Base-by-base conservation (phyloP, 2,329 filamentous ascomycete species). In the Fusarium sp. region DNA sequence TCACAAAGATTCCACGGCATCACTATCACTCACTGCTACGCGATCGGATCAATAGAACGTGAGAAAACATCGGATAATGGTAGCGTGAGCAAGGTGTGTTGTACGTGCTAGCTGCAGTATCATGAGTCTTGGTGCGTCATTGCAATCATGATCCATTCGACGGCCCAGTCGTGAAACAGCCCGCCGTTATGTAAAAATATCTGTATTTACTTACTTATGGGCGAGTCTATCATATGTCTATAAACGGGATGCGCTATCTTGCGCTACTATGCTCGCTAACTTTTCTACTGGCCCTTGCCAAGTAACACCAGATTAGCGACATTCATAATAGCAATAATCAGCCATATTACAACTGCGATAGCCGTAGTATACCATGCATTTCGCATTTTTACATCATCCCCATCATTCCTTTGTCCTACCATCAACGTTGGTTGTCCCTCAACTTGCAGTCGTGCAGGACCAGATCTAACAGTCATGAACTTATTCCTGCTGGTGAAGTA, bases 401-500 rank as follows among this genome's bases (percentile, higher is more conserved):
- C n/a, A 1, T 22, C 51, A 11, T 41, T 31, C 6, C 51, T 55
- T 5, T 55, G 51, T 5, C 35, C 51, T 5, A 14, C 10, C 24
- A 41, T 28, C 11, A 55, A 10, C 3, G 51, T 13, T 2, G 51
- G 6, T 1, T 55, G 51, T 7, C 51, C 51, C n/a, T 55, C 51
- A 18, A 41, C 11, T 3, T 41, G 51, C 24, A 55, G 20, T 28
- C 51, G 51, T 7, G 51, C 51, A 55, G 24, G 24, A 18, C 44
- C 42, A 2, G 36, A 22, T 5, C 20, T 22, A 26, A 94, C 92
- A 14, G 90, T 93, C 94, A 97, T 97, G 82, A 92, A 96, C 78
- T 90, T 90, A 74, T 90, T 89, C 48, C 92, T 87, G 76, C 92
- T 94, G 1, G 94, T 97, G 78, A 97, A 97, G 83, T 93, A 97